Conservation (phyloP, 441 rosid genomes). For the Pelargonium australe region DNA sequence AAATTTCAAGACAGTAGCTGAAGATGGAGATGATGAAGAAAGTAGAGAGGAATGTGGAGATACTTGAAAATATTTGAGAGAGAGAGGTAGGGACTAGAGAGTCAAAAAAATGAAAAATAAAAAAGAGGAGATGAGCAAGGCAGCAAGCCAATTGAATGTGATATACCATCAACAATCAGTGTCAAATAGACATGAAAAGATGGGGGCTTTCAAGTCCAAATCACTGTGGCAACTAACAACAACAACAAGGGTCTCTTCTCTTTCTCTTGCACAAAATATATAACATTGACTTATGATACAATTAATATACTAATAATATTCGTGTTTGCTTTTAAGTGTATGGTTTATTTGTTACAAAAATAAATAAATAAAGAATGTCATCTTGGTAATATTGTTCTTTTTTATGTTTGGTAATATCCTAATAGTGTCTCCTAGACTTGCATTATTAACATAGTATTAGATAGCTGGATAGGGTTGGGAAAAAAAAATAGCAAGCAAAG, state of each 20-base stretch:
- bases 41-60: neutral
- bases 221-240: slow-evolving; percentile 69
- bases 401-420: too few species aligned
- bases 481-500: slow-evolving; percentile 4
- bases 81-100: slow-evolving; percentile 16
- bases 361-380: too few species aligned
- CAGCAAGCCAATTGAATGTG: slow-evolving; percentile 34
- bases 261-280: neutral
- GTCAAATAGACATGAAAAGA: slow-evolving; percentile 76
- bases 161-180: slow-evolving; percentile 45
- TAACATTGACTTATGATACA: neutral
- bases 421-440: neutral
- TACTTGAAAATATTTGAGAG: neutral
- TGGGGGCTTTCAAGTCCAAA: slow-evolving; percentile 72
- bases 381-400: too few species aligned
- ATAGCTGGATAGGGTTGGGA: slow-evolving; percentile 14
- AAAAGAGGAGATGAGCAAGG: slow-evolving; percentile 33
- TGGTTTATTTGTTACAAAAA: too few species aligned
- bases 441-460: neutral
- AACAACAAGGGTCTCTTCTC: slow-evolving; percentile 25
- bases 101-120: slow-evolving; percentile 20
- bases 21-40: neutral
- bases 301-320: neutral
- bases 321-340: neutral
- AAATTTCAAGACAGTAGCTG: slow-evolving; percentile 20